Base-by-base conservation (phyloP, 169 alveolate genomes). In the Plasmodium vivax region DNA sequence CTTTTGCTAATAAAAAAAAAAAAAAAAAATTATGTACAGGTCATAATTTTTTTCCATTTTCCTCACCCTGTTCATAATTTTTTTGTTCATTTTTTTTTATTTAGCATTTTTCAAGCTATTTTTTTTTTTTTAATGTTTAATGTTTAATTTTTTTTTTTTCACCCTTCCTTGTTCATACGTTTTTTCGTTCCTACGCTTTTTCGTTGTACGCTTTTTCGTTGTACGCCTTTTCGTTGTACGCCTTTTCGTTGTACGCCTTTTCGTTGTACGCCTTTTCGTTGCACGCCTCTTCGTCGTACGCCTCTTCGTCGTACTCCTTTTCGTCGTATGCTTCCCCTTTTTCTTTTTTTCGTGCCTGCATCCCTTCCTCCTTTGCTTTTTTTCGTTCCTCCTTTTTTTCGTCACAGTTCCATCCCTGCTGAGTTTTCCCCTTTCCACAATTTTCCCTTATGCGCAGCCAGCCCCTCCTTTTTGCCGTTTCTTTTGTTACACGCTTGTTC, bases 401-500 rank as follows among this genome's bases (percentile, higher is more conserved):
- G 23, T 14, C 10, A 16, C 10, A 3, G 9, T 58, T 83, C 27
- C 58, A 30, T 19, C 27, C 27, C 27, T 54, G 32, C 12, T 32
- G 41, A 32, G 9, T 82, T 54, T 32, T 27, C 56, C 71, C 38
- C 9, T 14, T 54, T 82, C 43, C 38, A n/a, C 73, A 83, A 16
- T 34, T 83, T 51, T 58, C 45, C 45, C 43, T n/a, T 16, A 10
- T 74, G 43, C 14, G 12, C 56, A 74, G 34, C 19, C 83, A 74
- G 34, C 8, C 12, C 23, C 41, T 74, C 54, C n/a, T 12, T 75
- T 36, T 75, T 75, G 38, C 62, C 23, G 12, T 75, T 68, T 68
- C 77, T 68, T 19, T 68, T 68, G 77, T 68, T 68, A 68, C 77
- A 68, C 77, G n/a, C 34, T 68, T 68, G 77, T 68, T 68, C 32